phyloP scores from a whole-genome alignment of 2,329 filamentous ascomycete genomes.

The Botrytis fabae region DNA sequence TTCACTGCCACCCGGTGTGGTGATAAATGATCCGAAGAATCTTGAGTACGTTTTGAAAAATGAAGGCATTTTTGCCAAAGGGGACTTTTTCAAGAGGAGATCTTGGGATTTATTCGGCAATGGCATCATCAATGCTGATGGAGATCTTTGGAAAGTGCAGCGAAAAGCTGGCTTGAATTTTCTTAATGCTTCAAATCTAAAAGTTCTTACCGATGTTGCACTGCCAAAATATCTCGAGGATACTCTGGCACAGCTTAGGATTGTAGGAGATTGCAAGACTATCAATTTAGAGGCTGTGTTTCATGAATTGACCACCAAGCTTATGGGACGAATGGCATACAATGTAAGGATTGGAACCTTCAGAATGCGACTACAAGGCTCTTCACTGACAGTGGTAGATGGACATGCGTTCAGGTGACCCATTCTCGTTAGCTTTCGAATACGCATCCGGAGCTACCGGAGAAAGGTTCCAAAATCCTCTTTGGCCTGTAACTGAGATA shows the following conservation, averaged over 20 bases:
- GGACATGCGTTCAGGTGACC: slow-evolving; percentile 63
- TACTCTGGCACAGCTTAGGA: slow-evolving; percentile 45
- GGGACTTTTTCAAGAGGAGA: slow-evolving; percentile 59
- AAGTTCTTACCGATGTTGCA: slow-evolving; percentile 56
- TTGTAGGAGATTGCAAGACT: slow-evolving; percentile 31
- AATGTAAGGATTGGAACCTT: slow-evolving; percentile 44
- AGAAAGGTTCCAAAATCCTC: slow-evolving; percentile 64
- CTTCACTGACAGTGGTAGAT: slow-evolving; percentile 45
- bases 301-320: slow-evolving; percentile 62
- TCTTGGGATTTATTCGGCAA: slow-evolving; percentile 64
- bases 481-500: slow-evolving; percentile 60
- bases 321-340: slow-evolving; percentile 70
- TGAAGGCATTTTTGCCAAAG: slow-evolving; percentile 61
- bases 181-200: slow-evolving; percentile 57
- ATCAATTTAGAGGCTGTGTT: slow-evolving; percentile 61
- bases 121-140: slow-evolving; percentile 67
- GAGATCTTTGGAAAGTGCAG: slow-evolving; percentile 62
- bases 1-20: slow-evolving; percentile 60
- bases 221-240: slow-evolving; percentile 55
- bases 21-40: slow-evolving; percentile 62
- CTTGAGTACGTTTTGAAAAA: slow-evolving; percentile 64
- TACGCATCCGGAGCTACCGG: slow-evolving; percentile 60
- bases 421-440: slow-evolving; percentile 62
- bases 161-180: slow-evolving; percentile 62
- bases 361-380: neutral